Evolutionary conservation across 768 basidiomycete species (phyloP).

Genomic region (Pisolithus sp.): DNA sequence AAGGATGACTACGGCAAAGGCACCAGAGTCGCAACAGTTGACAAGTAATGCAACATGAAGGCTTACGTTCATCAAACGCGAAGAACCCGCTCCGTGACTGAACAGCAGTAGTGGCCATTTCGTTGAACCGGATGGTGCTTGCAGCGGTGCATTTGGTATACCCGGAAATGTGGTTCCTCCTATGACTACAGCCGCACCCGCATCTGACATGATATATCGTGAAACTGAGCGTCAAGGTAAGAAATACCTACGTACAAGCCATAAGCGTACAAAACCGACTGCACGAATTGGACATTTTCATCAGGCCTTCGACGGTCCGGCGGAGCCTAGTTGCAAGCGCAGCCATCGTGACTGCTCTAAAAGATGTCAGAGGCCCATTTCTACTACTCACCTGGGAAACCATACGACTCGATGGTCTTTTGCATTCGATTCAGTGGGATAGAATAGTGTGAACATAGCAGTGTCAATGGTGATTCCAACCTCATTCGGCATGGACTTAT

Average conservation of each 20-base stretch:
- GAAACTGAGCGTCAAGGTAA: neutral
- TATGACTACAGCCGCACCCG: constrained; percentile 19
- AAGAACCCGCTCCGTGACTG: constrained; percentile 41
- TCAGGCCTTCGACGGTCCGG: constrained; percentile 26
- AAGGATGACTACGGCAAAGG: constrained; percentile 22
- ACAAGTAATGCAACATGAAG: neutral
- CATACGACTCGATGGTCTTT: constrained; percentile 8
- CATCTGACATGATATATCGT: constrained; percentile 7
- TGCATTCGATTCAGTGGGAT: constrained; percentile 17
- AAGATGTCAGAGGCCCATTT: neutral
- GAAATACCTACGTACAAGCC: constrained; percentile 12
- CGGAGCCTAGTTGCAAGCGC: constrained; percentile 13
- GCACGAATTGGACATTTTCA: constrained; percentile 26
- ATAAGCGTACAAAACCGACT: constrained; percentile 20
- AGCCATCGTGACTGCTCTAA: neutral
- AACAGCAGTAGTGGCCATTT: constrained; percentile 39
- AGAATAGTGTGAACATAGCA: constrained; percentile 28
- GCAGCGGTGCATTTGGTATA: constrained; percentile 20
- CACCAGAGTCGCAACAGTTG: neutral
- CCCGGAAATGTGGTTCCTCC: constrained; percentile 29
- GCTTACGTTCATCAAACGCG: constrained; percentile 32
- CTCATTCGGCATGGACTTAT: constrained; percentile 14
- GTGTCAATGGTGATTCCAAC: constrained; percentile 25
- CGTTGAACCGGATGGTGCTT: constrained; percentile 5
- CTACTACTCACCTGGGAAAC: constrained; percentile 23